A percentile compares a stretch with the other conserved stretches of the same genome.
Evolutionary conservation across 129 eudicot genomes (phyloP).

Genomic region (Flaveria robusta): DNA sequence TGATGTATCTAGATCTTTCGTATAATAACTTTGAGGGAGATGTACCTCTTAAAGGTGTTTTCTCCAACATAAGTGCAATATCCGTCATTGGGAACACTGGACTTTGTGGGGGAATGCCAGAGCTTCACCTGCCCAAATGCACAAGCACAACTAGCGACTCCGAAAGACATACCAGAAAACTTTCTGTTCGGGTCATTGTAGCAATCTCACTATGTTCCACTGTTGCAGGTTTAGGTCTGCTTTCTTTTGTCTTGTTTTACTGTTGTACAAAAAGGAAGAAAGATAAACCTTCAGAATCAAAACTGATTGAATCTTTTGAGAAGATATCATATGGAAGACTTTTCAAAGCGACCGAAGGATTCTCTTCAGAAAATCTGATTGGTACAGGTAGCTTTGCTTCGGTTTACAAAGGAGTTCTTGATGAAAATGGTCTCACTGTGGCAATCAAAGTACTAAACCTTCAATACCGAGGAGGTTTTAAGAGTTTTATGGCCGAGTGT

Average conservation of each 20-base stretch:
- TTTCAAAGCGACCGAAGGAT: slow-evolving; percentile 39
- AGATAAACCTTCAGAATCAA: slow-evolving; percentile 5
- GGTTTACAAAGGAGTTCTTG: slow-evolving; percentile 40
- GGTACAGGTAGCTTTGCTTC: slow-evolving; percentile 41
- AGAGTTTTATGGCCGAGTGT: slow-evolving; percentile 42
- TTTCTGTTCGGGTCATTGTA: background rate
- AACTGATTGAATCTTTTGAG: slow-evolving; percentile 7
- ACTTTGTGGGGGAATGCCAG: slow-evolving; percentile 30
- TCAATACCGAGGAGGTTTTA: slow-evolving; percentile 27
- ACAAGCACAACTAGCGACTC: background rate
- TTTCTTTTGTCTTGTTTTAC: background rate
- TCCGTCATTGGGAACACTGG: slow-evolving; percentile 18
- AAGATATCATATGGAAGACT: slow-evolving; percentile 35
- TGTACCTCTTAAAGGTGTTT: slow-evolving; percentile 16
- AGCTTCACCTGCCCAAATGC: slow-evolving; percentile 26
- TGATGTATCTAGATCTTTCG: slow-evolving; percentile 17
- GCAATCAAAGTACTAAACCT: slow-evolving; percentile 47
- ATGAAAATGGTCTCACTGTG: slow-evolving; percentile 6
- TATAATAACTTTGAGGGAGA: slow-evolving; percentile 33
- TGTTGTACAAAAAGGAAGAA: slow-evolving; percentile 6
- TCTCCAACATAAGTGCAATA: slow-evolving; percentile 26
- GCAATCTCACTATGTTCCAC: slow-evolving; percentile 19
- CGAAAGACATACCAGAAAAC: background rate
- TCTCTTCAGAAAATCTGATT: slow-evolving; percentile 33
- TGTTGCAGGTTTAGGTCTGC: background rate